Evolutionary conservation across 495 filamentous ascomycete species (phyloP).

Genomic region (Podospora fimiseda): DNA sequence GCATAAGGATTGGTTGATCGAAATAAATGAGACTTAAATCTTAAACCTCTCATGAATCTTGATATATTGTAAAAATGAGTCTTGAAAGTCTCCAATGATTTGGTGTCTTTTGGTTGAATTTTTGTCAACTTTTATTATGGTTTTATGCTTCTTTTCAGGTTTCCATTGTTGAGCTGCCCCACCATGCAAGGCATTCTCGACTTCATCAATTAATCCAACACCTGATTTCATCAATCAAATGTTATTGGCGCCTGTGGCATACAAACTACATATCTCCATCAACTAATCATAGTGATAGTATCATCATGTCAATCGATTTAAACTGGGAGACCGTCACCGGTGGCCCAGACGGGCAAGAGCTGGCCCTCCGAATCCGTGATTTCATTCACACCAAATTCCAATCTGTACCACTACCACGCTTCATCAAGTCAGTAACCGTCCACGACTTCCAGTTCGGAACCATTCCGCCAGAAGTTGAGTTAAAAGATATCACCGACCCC

Average conservation of each 20-base stretch:
- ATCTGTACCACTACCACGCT: slow-evolving; percentile 78
- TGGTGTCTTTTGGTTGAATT: too few relatives aligned
- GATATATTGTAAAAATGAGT: too few relatives aligned
- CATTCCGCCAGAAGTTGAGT: slow-evolving; percentile 74
- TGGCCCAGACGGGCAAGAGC: slow-evolving; percentile 73
- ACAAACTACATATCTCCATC: too few relatives aligned
- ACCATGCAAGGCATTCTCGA: background rate
- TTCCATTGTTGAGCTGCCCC: background rate
- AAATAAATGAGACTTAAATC: too few relatives aligned
- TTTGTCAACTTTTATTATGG: too few relatives aligned
- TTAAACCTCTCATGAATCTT: too few relatives aligned
- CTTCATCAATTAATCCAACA: too few relatives aligned
- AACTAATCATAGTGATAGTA: background rate
- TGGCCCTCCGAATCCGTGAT: slow-evolving; percentile 78
- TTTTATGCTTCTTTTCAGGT: background rate
- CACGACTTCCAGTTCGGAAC: slow-evolving; percentile 90
- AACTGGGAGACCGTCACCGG: slow-evolving; percentile 91
- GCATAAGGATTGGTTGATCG: too few relatives aligned
- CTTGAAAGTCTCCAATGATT: too few relatives aligned
- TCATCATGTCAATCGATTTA: slow-evolving; percentile 90
- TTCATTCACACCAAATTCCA: slow-evolving; percentile 97
- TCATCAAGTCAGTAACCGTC: slow-evolving; percentile 92
- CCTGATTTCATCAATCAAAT: too few relatives aligned
- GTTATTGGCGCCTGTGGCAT: too few relatives aligned
- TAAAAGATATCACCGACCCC: slow-evolving; percentile 95